Base-by-base conservation (phyloP, 2,329 filamentous ascomycete genomes). In the Bipolaris cookei region DNA sequence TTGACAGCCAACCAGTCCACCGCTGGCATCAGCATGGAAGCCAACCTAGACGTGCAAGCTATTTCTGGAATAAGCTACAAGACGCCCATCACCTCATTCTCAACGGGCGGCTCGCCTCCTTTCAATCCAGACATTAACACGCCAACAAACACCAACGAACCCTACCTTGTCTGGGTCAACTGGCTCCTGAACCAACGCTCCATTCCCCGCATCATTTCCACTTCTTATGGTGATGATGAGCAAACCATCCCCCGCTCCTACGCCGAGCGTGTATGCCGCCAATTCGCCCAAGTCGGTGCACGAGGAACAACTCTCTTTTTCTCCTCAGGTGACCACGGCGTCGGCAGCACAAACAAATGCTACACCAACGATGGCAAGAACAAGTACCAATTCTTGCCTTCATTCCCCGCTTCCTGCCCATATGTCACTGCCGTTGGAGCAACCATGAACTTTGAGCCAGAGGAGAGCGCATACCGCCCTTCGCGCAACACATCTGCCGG, bases 391-490 rank as follows among this genome's bases (percentile, higher is more conserved):
- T 86, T 88, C 67, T 77, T 86, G 28, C 82, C 87, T 1, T 82
- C 81, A 4, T 91, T 90, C 74, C 89, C 89, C 0, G 84, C 83
- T 0, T 83, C 83, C 0, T 91, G 89, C 64, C 88, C 88, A 0
- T 91, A 85, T 71, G 83, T 90, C 6, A 91, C 89, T 0, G 77
- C 82, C 2, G 84, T 91, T 1, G 89, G 89, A 6, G 88, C 84
- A 1, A 87, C 86, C 1, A 77, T 79, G 60, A 75, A 79, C 61
- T 77, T 81, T 39, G 69, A 80, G 58, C 86, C 86, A 1, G 88
- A 88, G 59, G 79, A 79, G 14, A 79, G 79, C 4, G 80, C 82
- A 18, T 79, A 78, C 65, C 59, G 71, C 6, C 41, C 73, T 1
- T 45, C 62, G 1, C 57, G 62, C 18, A 73, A 73, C 59, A 66